A percentile compares a stretch with the other conserved stretches of the same genome.
Conservation (phyloP, 768 basidiomycete genomes). For the Mycena leptocephala region DNA sequence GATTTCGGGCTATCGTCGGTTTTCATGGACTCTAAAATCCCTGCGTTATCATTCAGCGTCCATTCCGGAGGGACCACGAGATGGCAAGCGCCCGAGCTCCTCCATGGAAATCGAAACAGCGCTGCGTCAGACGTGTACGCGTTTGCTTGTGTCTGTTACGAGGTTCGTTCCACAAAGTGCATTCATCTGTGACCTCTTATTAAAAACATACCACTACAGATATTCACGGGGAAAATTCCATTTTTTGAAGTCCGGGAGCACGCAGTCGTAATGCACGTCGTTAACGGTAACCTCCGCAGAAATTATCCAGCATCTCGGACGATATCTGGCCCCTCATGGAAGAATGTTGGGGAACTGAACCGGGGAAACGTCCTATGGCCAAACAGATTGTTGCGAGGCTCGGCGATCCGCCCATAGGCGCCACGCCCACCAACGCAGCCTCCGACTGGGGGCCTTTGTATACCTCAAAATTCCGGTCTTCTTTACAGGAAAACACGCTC, state of each 20-base stretch:
- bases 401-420: constrained; percentile 10
- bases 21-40: constrained; percentile 31
- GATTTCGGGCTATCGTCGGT: constrained; percentile 46
- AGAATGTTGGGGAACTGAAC: constrained; percentile 16
- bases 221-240: constrained; percentile 41
- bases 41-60: constrained; percentile 31
- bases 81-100: constrained; percentile 47
- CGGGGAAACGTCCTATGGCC: background rate
- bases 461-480: constrained; percentile 25
- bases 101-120: constrained; percentile 28
- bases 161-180: constrained; percentile 34
- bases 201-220: constrained; percentile 23
- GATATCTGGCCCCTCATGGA: constrained; percentile 21
- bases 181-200: background rate
- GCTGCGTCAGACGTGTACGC: constrained; percentile 46
- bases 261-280: constrained; percentile 33
- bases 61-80: constrained; percentile 37
- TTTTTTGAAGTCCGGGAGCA: constrained; percentile 37
- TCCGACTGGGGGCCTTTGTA: constrained; percentile 14
- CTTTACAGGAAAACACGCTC: constrained; percentile 20
- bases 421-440: background rate
- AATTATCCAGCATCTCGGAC: constrained; percentile 3
- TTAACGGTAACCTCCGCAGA: background rate
- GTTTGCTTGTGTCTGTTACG: constrained; percentile 45
- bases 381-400: constrained; percentile 10